Percentiles rank a stretch among this genome's conserved stretches.
phyloP scores from a whole-genome alignment of 768 basidiomycete genomes.

The Pulveroboletus sp. region DNA sequence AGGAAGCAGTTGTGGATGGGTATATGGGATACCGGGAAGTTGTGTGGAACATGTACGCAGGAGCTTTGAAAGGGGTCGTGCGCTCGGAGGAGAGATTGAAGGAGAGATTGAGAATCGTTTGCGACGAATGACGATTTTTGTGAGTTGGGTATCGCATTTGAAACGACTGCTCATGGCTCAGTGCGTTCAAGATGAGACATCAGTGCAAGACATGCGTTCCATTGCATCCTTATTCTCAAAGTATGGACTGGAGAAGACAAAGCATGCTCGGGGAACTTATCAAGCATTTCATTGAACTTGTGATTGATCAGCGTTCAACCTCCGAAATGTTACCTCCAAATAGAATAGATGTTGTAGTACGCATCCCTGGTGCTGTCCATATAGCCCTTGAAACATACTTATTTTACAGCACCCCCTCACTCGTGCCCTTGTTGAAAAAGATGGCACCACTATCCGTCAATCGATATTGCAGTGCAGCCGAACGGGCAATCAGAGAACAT shows the following conservation, averaged over 20 bases:
- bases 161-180: no score
- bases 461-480: constrained; percentile 62
- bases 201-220: not conserved
- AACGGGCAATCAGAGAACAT: constrained; percentile 44
- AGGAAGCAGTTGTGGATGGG: constrained; percentile 67
- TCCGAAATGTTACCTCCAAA: not conserved
- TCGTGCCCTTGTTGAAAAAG: constrained; percentile 73
- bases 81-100: constrained; percentile 36
- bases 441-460: constrained; percentile 59
- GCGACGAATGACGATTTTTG: constrained; percentile 20
- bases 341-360: not conserved
- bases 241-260: not conserved
- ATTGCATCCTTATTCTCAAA: not conserved
- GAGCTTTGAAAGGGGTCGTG: constrained; percentile 30
- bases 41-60: constrained; percentile 46
- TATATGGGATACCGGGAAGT: constrained; percentile 72
- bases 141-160: no score
- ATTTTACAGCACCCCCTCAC: constrained; percentile 52
- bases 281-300: not conserved
- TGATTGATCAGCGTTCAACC: not conserved
- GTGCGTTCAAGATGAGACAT: not conserved
- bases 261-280: no score
- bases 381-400: not conserved
- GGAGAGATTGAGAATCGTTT: constrained; percentile 36
- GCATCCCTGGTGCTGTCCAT: not conserved